Base-by-base conservation (phyloP, 2,329 filamentous ascomycete genomes). In the Hypoxylon sp. region DNA sequence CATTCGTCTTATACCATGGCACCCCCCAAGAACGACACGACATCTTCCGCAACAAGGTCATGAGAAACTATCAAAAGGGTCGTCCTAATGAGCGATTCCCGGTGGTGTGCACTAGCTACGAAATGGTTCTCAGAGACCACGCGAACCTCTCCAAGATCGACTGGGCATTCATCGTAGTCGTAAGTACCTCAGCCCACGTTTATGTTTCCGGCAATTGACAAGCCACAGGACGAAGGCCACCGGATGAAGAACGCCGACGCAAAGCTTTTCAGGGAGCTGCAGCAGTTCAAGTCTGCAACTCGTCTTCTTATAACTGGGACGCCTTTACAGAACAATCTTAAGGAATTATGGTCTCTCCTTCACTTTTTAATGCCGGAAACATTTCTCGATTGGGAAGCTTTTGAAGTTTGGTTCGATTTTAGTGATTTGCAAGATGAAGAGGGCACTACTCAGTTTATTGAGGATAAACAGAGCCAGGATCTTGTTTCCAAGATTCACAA, bases 161-260 rank as follows among this genome's bases (percentile, higher is more conserved):
- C 37, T 99, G 96, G 96, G 93, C 97, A 59, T 98, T 97, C 74
- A 98, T 99, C 75, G 96, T 99, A 72, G 97, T 99, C 68, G 91
- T 92, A 80, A 77, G 87, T 80, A 6, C 17, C 4, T 2, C 53
- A 3, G 2, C 11, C 17, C 31, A 7, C 6, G 13, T 1, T 13
- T 11, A 6, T 21, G 21, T 1, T 15, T 15, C 8, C 10, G 48
- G 5, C 42, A 5, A 15, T 61, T 79, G 35, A 77, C 76, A 42
- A 5, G 4, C 7, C 11, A 48, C 37, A 92, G 90, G 95, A 99
- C 73, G 96, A 99, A 81, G 96, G 96, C 0, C 96, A 99, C 77
- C 91, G 96, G 0, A 90, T 99, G 86, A 99, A 99, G 83, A 99
- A 99, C 71, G 91, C 97, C 69, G 94, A 98, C 54, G 97, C 95